These are phyloP conservation scores for Ustilago nuda DNA, from an alignment of 1,284 basidiomycete species.

Conservation along the genomic window DNA sequence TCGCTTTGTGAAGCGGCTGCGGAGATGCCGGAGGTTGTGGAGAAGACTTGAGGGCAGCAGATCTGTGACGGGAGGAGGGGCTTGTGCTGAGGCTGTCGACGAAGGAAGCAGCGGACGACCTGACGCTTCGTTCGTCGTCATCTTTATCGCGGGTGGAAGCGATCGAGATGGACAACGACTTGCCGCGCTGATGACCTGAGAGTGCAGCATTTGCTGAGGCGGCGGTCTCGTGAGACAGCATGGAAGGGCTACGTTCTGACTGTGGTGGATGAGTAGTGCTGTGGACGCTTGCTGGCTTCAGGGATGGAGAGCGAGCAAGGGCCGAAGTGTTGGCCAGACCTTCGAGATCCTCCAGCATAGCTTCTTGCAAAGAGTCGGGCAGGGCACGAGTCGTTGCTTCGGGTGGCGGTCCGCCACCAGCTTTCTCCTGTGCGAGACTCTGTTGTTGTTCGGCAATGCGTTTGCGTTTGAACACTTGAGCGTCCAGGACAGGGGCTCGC, in stretches of 20 bases:
- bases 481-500: constrained; percentile 49
- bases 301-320: constrained; percentile 25
- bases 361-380: constrained; percentile 60
- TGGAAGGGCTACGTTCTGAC: constrained; percentile 28
- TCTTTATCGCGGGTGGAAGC: constrained; percentile 30
- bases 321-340: constrained; percentile 29
- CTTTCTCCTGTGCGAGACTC: constrained; percentile 29
- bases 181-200: constrained; percentile 27
- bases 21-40: constrained; percentile 33
- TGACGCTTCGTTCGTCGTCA: constrained; percentile 27
- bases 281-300: constrained; percentile 33
- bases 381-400: constrained; percentile 37
- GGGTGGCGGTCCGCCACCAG: constrained; percentile 18
- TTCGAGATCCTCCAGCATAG: constrained; percentile 63
- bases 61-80: constrained; percentile 21
- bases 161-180: constrained; percentile 37
- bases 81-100: constrained; percentile 34
- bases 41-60: constrained; percentile 15
- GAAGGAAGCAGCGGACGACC: constrained; percentile 30
- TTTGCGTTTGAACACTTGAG: constrained; percentile 45
- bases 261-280: constrained; percentile 5
- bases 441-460: constrained; percentile 44
- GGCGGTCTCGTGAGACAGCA: constrained; percentile 28
- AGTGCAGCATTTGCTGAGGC: constrained; percentile 20
- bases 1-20: constrained; percentile 25